These are phyloP conservation scores for Ramicandelaber brevisporus DNA, from an alignment of 192 early-diverging fungal species.

Conservation along the genomic window DNA sequence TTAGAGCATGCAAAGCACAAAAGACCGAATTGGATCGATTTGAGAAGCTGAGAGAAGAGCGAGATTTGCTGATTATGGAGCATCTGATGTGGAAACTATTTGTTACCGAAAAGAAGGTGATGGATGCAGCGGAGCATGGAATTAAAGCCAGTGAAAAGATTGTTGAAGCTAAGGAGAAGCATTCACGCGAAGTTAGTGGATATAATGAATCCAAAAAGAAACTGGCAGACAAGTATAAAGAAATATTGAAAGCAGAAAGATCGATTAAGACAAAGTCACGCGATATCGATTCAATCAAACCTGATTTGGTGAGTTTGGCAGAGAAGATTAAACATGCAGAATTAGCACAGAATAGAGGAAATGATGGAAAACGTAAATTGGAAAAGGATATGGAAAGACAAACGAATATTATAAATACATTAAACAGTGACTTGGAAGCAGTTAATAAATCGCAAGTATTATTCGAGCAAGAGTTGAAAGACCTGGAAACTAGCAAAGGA, in stretches of 20 bases:
- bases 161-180: constrained; percentile 12
- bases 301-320: no score
- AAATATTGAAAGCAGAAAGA: constrained; percentile 45
- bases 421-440: no score
- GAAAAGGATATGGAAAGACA: no score
- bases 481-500: no score
- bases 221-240: constrained; percentile 44
- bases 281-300: no score
- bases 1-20: constrained; percentile 80
- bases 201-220: constrained; percentile 41
- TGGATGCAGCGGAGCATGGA: no score
- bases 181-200: constrained; percentile 20
- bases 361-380: no score
- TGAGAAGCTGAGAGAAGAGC: constrained; percentile 31
- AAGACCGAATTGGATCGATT: constrained; percentile 75
- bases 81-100: constrained; percentile 80
- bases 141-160: constrained; percentile 18
- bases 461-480: no score
- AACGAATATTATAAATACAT: no score
- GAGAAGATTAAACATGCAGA: no score
- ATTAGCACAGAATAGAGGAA: no score
- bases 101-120: constrained; percentile 55
- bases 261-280: constrained; percentile 43
- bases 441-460: no score
- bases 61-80: constrained; percentile 32